Evolutionary conservation across 495 filamentous ascomycete species (phyloP).

Genomic region (Pyrenula massariospora): DNA sequence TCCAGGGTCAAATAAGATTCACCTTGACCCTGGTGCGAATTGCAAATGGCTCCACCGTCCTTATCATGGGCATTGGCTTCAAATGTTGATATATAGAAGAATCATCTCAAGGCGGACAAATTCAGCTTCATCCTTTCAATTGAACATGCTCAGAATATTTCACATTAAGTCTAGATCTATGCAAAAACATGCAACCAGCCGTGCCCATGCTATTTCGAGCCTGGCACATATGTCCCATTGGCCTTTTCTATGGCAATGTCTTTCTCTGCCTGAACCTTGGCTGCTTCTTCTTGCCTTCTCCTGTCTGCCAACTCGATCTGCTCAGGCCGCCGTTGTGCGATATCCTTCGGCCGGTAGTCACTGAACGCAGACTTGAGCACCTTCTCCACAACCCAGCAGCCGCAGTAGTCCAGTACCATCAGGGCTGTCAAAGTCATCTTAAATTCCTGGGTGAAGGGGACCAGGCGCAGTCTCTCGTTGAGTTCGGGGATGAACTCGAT

Average conservation of each 20-base stretch:
- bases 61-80: too few relatives aligned
- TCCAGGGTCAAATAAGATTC: too few relatives aligned
- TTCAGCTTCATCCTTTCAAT: too few relatives aligned
- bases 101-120: too few relatives aligned
- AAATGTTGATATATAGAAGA: too few relatives aligned
- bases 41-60: too few relatives aligned
- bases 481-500: constrained; percentile 94
- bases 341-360: constrained; percentile 89
- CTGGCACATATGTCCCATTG: constrained; percentile 7
- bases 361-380: constrained; percentile 77
- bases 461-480: constrained; percentile 84
- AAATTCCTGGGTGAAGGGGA: constrained; percentile 86
- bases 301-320: constrained; percentile 68
- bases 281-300: constrained; percentile 51
- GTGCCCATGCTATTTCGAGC: neutral
- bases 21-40: too few relatives aligned
- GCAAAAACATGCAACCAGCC: neutral
- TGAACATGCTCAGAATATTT: too few relatives aligned
- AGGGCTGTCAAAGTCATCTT: constrained; percentile 71
- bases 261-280: constrained; percentile 41
- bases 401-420: constrained; percentile 84
- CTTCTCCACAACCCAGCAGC: constrained; percentile 83
- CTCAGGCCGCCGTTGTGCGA: constrained; percentile 74
- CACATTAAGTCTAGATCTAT: neutral
- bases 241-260: constrained; percentile 24